A percentile compares a stretch with the other conserved stretches of the same genome.
Conservation (phyloP, 345 rosid genomes). For the Noccaea bulbosa region DNA sequence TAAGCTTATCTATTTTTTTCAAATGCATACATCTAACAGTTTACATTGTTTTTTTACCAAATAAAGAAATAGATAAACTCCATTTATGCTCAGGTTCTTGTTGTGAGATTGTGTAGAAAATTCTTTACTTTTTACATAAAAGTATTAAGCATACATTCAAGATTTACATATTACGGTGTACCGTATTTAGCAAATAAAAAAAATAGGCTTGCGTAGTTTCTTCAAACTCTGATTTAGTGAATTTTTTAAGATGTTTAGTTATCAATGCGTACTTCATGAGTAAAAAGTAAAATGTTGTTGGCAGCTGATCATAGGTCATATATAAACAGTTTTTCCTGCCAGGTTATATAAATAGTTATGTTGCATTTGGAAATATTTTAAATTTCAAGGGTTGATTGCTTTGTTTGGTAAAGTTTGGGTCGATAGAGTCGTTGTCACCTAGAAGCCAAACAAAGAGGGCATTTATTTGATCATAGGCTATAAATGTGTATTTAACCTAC, state of each 20-base stretch:
- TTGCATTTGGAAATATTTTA: slow-evolving; percentile 7
- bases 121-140: not conserved
- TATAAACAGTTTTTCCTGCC: not conserved
- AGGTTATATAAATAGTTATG: slow-evolving; percentile 3
- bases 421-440: slow-evolving; percentile 31
- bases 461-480: slow-evolving; percentile 10
- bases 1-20: not conserved
- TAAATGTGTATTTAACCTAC: slow-evolving; percentile 36
- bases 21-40: not conserved
- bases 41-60: slow-evolving; percentile 8
- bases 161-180: not conserved
- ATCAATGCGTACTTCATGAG: slow-evolving; percentile 18
- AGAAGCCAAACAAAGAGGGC: slow-evolving; percentile 33
- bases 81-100: slow-evolving; percentile 12
- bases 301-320: slow-evolving; percentile 16
- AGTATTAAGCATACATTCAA: not conserved
- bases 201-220: not conserved
- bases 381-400: not conserved
- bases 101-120: not conserved
- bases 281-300: slow-evolving; percentile 28
- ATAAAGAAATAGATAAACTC: not conserved
- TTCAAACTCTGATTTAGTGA: not conserved
- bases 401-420: not conserved
- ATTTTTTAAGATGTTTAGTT: slow-evolving; percentile 13
- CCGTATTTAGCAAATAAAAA: not conserved